Evolutionary conservation across 106 monocot species (phyloP).

Genomic region (Dendrobium catenatum): DNA sequence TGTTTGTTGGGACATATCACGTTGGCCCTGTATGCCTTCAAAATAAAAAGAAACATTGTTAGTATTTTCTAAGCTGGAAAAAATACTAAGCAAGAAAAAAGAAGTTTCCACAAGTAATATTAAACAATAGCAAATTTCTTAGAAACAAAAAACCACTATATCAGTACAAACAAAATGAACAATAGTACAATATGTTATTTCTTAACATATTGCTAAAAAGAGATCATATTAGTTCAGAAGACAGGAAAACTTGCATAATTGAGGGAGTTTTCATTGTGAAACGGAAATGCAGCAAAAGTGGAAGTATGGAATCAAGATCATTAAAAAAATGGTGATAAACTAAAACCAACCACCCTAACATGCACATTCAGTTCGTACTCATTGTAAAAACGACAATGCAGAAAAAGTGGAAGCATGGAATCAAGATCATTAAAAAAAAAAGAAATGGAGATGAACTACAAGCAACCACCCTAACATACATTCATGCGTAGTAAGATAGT

Average conservation of each 20-base stretch:
- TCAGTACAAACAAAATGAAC: neutral
- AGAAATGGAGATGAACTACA: neutral
- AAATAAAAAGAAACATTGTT: neutral
- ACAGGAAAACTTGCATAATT: neutral
- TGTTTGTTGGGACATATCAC: slow-evolving; percentile 98
- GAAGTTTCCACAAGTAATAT: neutral
- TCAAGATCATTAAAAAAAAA: neutral
- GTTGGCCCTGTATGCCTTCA: slow-evolving; percentile 86
- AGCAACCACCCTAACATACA: neutral
- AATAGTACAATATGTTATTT: neutral
- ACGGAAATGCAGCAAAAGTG: neutral
- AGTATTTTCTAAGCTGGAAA: neutral
- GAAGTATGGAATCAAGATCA: neutral
- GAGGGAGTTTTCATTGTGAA: neutral
- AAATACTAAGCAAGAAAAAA: neutral
- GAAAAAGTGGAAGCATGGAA: neutral
- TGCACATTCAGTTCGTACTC: neutral
- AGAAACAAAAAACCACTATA: neutral
- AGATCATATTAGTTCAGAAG: slow-evolving; percentile 2
- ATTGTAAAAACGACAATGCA: neutral
- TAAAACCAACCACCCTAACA: too few relatives aligned
- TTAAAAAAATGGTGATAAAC: too few relatives aligned
- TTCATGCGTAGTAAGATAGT: neutral
- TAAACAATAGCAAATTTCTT: neutral
- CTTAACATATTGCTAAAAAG: neutral